Conservation (phyloP, 805 yeast species). For the Yarrowia sp. region DNA sequence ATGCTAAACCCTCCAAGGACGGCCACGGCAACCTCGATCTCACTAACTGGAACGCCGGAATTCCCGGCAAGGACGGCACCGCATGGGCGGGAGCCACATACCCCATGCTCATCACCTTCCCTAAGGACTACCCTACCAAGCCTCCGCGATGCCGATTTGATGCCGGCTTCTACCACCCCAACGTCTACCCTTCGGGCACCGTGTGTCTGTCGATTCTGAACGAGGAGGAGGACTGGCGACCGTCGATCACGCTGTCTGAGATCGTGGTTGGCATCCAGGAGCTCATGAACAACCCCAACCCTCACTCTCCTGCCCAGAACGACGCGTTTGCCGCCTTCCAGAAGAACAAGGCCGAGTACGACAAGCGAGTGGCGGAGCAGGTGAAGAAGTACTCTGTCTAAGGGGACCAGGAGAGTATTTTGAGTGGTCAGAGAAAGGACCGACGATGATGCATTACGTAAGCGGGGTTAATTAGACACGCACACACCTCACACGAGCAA, state of each 20-base stretch:
- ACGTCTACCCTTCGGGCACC: conserved; percentile 97
- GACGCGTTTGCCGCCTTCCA: conserved; percentile 78
- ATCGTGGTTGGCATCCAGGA: conserved; percentile 92
- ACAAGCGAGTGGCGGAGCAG: conserved; percentile 79
- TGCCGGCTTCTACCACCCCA: conserved; percentile 92
- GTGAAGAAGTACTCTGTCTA: conserved; percentile 66
- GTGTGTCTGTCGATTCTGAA: conserved; percentile 90
- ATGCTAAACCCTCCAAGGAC: conserved; percentile 85
- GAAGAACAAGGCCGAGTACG: conserved; percentile 72
- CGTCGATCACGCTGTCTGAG: conserved; percentile 90
- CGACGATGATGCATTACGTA: background rate
- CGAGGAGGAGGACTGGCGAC: conserved; percentile 98
- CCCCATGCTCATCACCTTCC: conserved; percentile 81
- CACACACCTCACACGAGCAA: background rate
- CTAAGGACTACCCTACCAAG: conserved; percentile 91
- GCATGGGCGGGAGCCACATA: conserved; percentile 90
- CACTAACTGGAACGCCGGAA: conserved; percentile 90
- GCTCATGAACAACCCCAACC: conserved; percentile 86
- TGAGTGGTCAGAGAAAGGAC: background rate
- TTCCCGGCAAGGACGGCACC: conserved; percentile 90
- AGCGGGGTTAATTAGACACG: too few relatives aligned
- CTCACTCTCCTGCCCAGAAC: conserved; percentile 95
- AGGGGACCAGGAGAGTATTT: background rate
- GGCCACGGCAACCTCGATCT: conserved; percentile 84
- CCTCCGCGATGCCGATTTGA: conserved; percentile 96